Percentiles rank a stretch among this genome's conserved stretches.
These are phyloP conservation scores for Thecaphora frezii DNA, from an alignment of 1,284 basidiomycete genomes.

Conservation along the genomic window DNA sequence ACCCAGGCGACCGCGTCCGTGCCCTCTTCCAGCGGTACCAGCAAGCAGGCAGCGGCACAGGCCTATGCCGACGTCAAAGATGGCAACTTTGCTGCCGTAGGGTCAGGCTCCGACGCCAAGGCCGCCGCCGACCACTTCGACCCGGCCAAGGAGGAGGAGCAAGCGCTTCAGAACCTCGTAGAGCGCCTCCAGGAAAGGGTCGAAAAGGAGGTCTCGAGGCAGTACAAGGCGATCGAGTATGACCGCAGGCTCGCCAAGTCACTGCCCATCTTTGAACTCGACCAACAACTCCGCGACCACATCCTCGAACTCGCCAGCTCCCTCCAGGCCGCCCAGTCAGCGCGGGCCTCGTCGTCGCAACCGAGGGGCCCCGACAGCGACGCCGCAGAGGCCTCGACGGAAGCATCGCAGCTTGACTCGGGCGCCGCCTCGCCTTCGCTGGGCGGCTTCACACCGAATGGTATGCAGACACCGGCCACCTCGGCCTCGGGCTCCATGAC, in stretches of 20 bases:
- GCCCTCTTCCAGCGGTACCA: background rate
- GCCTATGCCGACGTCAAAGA: constrained; percentile 29
- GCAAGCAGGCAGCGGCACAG: constrained; percentile 42
- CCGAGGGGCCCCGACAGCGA: background rate
- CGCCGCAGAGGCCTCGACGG: background rate
- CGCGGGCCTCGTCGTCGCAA: background rate
- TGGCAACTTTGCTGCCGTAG: constrained; percentile 14
- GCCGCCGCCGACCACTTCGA: constrained; percentile 22
- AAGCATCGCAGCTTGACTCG: constrained; percentile 1
- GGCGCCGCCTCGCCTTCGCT: constrained; percentile 3
- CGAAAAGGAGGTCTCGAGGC: constrained; percentile 81
- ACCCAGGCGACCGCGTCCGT: constrained; percentile 1
- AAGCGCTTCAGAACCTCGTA: constrained; percentile 54
- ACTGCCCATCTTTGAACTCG: constrained; percentile 70
- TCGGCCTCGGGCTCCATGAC: constrained; percentile 24
- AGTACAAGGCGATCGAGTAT: constrained; percentile 73
- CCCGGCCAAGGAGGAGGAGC: constrained; percentile 49
- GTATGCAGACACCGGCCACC: constrained; percentile 12
- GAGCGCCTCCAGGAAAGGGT: constrained; percentile 83
- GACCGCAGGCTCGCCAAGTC: constrained; percentile 76
- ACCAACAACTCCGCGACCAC: constrained; percentile 66
- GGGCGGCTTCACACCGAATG: constrained; percentile 2
- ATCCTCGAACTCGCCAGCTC: constrained; percentile 65
- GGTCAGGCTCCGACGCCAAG: constrained; percentile 6
- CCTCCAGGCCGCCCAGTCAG: constrained; percentile 16